Conservation (phyloP, 768 basidiomycete species). For the Neoboletus subvelutipes region DNA sequence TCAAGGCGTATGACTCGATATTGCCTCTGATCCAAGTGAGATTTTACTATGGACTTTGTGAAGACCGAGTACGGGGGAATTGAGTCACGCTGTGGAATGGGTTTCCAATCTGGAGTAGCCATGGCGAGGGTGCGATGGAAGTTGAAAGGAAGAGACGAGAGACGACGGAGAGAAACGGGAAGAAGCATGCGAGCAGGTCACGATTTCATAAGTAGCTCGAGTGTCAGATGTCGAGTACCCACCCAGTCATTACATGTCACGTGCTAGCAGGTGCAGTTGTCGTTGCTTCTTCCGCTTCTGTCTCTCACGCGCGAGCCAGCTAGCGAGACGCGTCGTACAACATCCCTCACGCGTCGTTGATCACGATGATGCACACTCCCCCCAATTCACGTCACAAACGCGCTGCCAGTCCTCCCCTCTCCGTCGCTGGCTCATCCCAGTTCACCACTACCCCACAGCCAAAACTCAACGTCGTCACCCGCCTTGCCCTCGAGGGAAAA, state of each 20-base stretch:
- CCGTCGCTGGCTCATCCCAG: conserved; percentile 40
- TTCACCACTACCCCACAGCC: conserved; percentile 44
- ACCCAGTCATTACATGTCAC: conserved; percentile 25
- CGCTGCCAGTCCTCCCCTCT: conserved; percentile 32
- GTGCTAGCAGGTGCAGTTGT: background rate
- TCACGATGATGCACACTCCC: conserved; percentile 14
- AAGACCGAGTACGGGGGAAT: conserved; percentile 54
- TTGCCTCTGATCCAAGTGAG: conserved; percentile 73
- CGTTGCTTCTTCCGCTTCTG: background rate
- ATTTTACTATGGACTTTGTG: conserved; percentile 61
- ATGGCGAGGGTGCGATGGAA: conserved; percentile 23
- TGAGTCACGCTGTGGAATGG: conserved; percentile 9
- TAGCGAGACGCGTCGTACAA: conserved; percentile 22
- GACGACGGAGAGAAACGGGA: conserved; percentile 12
- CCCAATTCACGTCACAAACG: conserved; percentile 30
- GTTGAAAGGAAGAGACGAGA: background rate
- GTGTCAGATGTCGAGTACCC: conserved; percentile 14
- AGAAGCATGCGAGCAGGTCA: conserved; percentile 2
- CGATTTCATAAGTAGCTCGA: too few relatives aligned
- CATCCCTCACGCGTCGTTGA: background rate
- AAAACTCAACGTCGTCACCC: conserved; percentile 68
- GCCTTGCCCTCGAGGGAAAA: conserved; percentile 73
- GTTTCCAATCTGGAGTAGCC: conserved; percentile 23
- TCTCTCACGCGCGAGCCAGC: conserved; percentile 7
- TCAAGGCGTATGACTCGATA: conserved; percentile 82